A percentile compares a stretch with the other conserved stretches of the same genome.
phyloP scores from a whole-genome alignment of 805 yeast genomes.

The Wickerhamiella parazyma region DNA sequence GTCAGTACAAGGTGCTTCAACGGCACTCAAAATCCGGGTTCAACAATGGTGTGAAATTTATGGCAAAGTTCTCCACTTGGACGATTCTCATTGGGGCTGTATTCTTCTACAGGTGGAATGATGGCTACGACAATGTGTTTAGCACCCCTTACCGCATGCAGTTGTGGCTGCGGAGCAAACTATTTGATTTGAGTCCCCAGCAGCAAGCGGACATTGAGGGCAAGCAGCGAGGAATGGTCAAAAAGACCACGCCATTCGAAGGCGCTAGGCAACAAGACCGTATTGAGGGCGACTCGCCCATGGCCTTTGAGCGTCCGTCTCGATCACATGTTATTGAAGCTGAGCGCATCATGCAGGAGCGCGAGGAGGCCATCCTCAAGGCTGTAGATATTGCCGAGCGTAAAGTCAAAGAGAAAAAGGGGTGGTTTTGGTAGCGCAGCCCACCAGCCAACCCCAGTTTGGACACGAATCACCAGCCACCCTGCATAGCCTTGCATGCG shows the following conservation, averaged over 20 bases:
- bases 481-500: background rate
- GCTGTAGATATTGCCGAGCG: slow-evolving; percentile 35
- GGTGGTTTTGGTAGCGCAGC: background rate
- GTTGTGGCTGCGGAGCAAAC: slow-evolving; percentile 38
- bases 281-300: slow-evolving; percentile 22
- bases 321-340: slow-evolving; percentile 64
- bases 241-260: slow-evolving; percentile 11
- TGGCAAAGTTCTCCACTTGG: slow-evolving; percentile 38
- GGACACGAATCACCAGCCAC: background rate
- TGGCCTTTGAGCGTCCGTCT: slow-evolving; percentile 52
- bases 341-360: slow-evolving; percentile 50
- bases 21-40: slow-evolving; percentile 43
- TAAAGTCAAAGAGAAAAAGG: slow-evolving; percentile 14
- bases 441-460: too few species aligned
- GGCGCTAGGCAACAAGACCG: slow-evolving; percentile 8
- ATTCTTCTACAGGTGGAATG: slow-evolving; percentile 75
- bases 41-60: slow-evolving; percentile 45
- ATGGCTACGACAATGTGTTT: slow-evolving; percentile 64
- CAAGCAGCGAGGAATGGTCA: slow-evolving; percentile 24
- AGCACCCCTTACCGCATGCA: slow-evolving; percentile 53
- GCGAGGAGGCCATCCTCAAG: slow-evolving; percentile 42
- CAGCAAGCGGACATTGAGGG: slow-evolving; percentile 51
- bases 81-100: slow-evolving; percentile 44
- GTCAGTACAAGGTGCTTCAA: slow-evolving; percentile 59
- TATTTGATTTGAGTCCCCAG: slow-evolving; percentile 43